These are phyloP conservation scores for Penicillium desertorum DNA, from an alignment of 495 filamentous ascomycete species.

Conservation along the genomic window DNA sequence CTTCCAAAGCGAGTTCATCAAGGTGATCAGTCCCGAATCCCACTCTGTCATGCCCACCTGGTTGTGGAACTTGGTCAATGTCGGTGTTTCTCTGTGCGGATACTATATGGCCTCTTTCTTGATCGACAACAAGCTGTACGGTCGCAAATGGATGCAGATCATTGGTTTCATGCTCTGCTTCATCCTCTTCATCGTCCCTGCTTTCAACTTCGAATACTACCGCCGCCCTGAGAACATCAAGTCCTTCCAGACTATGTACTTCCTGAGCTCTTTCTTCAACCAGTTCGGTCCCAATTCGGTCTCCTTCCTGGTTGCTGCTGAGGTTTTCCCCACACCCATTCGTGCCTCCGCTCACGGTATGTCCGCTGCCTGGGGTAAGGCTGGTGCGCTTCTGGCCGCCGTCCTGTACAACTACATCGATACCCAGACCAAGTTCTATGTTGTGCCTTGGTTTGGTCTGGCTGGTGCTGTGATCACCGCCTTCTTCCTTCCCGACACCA, in stretches of 20 bases:
- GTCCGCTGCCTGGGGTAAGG: conserved; percentile 79
- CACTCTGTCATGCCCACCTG: conserved; percentile 74
- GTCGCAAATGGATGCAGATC: conserved; percentile 89
- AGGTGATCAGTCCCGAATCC: conserved; percentile 60
- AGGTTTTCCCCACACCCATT: conserved; percentile 86
- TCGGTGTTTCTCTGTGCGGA: conserved; percentile 74
- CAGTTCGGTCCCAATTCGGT: conserved; percentile 92
- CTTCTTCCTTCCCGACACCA: conserved; percentile 87
- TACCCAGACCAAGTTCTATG: conserved; percentile 73
- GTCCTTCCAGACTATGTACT: conserved; percentile 89
- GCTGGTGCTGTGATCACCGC: conserved; percentile 73
- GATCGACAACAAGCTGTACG: conserved; percentile 90
- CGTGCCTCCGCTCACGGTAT: conserved; percentile 90
- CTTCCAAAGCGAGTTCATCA: conserved; percentile 86
- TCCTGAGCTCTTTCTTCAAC: conserved; percentile 91
- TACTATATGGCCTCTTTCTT: conserved; percentile 81
- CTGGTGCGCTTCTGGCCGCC: conserved; percentile 77
- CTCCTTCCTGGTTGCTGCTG: conserved; percentile 87
- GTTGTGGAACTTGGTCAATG: conserved; percentile 88
- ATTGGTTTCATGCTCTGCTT: conserved; percentile 84
- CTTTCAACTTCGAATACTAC: conserved; percentile 81
- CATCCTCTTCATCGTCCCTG: conserved; percentile 82
- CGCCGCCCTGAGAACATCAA: conserved; percentile 61
- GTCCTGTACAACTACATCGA: conserved; percentile 88
- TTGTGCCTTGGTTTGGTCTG: conserved; percentile 91